Evolutionary conservation across 345 rosid genomes (phyloP).

Genomic region (Citrus maxima): DNA sequence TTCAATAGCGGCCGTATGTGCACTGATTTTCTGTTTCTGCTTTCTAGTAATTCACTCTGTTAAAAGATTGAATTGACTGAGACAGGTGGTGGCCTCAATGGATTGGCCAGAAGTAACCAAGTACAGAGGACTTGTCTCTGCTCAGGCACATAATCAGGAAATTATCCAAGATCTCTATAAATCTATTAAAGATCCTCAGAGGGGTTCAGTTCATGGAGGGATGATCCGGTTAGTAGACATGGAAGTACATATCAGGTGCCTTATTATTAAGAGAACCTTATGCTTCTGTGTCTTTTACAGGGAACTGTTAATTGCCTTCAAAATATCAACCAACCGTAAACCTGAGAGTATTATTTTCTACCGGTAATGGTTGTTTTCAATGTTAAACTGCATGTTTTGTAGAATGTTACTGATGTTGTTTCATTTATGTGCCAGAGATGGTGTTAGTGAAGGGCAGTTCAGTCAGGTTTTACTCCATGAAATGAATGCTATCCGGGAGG

Average conservation of each 20-base stretch:
- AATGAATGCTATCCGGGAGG: slow-evolving; percentile 57
- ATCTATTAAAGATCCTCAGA: slow-evolving; percentile 26
- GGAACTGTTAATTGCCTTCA: slow-evolving; percentile 49
- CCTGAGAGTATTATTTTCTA: slow-evolving; percentile 66
- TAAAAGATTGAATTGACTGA: not conserved
- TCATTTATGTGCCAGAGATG: slow-evolving; percentile 47
- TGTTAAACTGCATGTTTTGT: not conserved
- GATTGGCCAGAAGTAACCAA: slow-evolving; percentile 85
- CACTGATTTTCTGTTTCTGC: not conserved
- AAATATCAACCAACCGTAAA: slow-evolving; percentile 30
- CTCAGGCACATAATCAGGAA: slow-evolving; percentile 61
- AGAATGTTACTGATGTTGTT: not conserved
- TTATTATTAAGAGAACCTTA: not conserved
- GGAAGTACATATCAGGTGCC: not conserved
- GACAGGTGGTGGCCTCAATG: slow-evolving; percentile 84
- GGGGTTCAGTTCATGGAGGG: slow-evolving; percentile 37
- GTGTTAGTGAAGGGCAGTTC: slow-evolving; percentile 84
- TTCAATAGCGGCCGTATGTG: slow-evolving; percentile 83
- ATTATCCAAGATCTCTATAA: slow-evolving; percentile 67
- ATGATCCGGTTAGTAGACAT: slow-evolving; percentile 50
- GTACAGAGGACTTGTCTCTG: slow-evolving; percentile 69
- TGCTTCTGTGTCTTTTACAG: slow-evolving; percentile 29
- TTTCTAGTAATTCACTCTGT: not conserved
- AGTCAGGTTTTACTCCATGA: slow-evolving; percentile 61
- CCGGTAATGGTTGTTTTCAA: slow-evolving; percentile 31